A percentile compares a stretch with the other conserved stretches of the same genome.
Conservation (phyloP, 140 eudicot genomes). For the Anethum foeniculum region DNA sequence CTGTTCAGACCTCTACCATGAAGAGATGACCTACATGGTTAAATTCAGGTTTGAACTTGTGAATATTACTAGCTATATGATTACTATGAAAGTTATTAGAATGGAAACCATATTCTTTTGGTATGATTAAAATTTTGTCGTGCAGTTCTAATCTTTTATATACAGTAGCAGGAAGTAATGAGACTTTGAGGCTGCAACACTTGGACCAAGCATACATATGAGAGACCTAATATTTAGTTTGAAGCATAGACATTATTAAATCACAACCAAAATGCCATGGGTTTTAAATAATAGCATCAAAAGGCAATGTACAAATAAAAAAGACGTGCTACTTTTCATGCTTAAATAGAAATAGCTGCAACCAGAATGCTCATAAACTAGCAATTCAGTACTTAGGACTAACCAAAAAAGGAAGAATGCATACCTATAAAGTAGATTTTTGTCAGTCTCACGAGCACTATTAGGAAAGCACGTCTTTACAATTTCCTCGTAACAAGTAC, state of each 20-base stretch:
- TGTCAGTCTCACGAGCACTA: conserved; percentile 34
- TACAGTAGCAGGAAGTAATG: neutral
- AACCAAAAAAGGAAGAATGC: conserved; percentile 12
- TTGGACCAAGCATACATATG: neutral
- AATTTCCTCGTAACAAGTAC: conserved; percentile 53
- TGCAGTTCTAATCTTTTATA: neutral
- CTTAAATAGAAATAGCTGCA: neutral
- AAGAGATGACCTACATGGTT: conserved; percentile 56
- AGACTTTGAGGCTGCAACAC: neutral
- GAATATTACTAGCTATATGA: neutral
- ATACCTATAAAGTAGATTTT: conserved; percentile 60
- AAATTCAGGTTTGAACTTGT: neutral
- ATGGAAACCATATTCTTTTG: neutral
- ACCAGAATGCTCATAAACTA: neutral
- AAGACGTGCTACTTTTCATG: neutral
- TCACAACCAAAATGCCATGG: neutral
- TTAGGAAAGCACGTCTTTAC: conserved; percentile 47
- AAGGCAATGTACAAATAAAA: neutral
- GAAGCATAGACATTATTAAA: neutral
- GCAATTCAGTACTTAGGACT: neutral
- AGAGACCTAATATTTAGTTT: neutral
- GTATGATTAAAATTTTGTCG: neutral
- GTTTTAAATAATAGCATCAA: neutral
- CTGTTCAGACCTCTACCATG: conserved; percentile 94
- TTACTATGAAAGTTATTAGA: neutral